These are phyloP conservation scores for Sporobolomyces pararoseus DNA, from an alignment of 768 basidiomycete genomes.

Conservation along the genomic window DNA sequence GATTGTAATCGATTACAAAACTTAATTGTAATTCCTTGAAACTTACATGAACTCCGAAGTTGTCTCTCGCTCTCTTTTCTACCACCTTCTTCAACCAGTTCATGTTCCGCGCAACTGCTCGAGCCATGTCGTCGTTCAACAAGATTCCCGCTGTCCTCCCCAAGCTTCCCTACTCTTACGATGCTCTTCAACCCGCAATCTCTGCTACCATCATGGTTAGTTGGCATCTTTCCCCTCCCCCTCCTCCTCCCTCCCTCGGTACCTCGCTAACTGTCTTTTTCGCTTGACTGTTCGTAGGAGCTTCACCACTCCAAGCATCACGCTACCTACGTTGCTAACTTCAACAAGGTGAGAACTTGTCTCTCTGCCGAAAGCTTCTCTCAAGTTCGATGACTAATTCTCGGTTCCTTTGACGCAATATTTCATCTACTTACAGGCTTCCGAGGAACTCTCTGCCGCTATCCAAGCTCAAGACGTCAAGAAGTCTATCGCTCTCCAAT, in stretches of 20 bases:
- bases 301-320: slow-evolving; percentile 54
- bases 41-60: too few relatives aligned
- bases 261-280: background rate
- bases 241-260: background rate
- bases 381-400: background rate
- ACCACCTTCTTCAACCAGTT: background rate
- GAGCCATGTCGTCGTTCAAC: slow-evolving; percentile 28
- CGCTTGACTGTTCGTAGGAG: slow-evolving; percentile 1
- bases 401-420: background rate
- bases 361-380: background rate
- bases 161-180: slow-evolving; percentile 71
- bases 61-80: background rate
- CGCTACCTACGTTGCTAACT: slow-evolving; percentile 81
- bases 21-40: too few relatives aligned
- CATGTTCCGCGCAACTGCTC: slow-evolving; percentile 12
- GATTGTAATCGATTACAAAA: too few relatives aligned
- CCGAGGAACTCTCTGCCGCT: slow-evolving; percentile 67
- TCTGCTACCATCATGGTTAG: slow-evolving; percentile 77
- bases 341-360: slow-evolving; percentile 58
- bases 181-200: slow-evolving; percentile 89
- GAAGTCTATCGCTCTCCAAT: slow-evolving; percentile 76
- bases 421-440: slow-evolving; percentile 54
- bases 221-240: background rate
- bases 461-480: slow-evolving; percentile 58
- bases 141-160: slow-evolving; percentile 59